phyloP scores from a whole-genome alignment of 2,329 filamentous ascomycete genomes.

The Aciculosporium take region DNA sequence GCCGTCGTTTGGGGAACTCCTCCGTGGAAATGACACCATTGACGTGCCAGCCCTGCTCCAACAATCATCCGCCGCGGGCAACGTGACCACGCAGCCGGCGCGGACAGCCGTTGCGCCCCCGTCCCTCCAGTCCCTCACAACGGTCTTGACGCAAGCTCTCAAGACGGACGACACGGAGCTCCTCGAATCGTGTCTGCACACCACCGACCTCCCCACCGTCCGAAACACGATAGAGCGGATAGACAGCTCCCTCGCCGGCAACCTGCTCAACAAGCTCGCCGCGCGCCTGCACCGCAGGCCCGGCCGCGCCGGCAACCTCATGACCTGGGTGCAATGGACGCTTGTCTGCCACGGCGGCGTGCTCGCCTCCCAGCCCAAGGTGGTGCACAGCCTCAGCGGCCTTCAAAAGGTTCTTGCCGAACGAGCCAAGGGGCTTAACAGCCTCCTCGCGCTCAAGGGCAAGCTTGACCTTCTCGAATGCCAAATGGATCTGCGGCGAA shows the following conservation, averaged over 20 bases:
- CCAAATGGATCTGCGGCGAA: constrained; percentile 68
- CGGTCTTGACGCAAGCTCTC: constrained; percentile 85
- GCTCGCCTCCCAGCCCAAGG: constrained; percentile 70
- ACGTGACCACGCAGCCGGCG: constrained; percentile 24
- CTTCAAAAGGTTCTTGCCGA: constrained; percentile 81
- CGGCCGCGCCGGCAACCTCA: constrained; percentile 75
- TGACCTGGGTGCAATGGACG: constrained; percentile 94
- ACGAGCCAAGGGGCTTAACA: constrained; percentile 67
- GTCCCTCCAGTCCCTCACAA: constrained; percentile 69
- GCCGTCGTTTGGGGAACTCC: constrained; percentile 77
- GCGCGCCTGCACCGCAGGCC: constrained; percentile 77
- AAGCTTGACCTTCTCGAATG: constrained; percentile 89
- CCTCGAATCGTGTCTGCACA: constrained; percentile 82
- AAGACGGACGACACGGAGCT: constrained; percentile 81
- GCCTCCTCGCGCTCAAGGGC: constrained; percentile 77
- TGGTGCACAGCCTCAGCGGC: constrained; percentile 62
- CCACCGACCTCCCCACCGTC: constrained; percentile 61
- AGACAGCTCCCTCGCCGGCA: constrained; percentile 68
- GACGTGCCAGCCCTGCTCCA: constrained; percentile 55
- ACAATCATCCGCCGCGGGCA: constrained; percentile 18
- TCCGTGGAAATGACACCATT: constrained; percentile 59
- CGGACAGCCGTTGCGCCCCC: constrained; percentile 42
- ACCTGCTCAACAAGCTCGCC: constrained; percentile 69
- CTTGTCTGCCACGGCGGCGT: constrained; percentile 85
- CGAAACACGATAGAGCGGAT: constrained; percentile 81